A percentile compares a stretch with the other conserved stretches of the same genome.
Evolutionary conservation across 2,329 filamentous ascomycete genomes (phyloP).

Genomic region (Penicillium digitatum): DNA sequence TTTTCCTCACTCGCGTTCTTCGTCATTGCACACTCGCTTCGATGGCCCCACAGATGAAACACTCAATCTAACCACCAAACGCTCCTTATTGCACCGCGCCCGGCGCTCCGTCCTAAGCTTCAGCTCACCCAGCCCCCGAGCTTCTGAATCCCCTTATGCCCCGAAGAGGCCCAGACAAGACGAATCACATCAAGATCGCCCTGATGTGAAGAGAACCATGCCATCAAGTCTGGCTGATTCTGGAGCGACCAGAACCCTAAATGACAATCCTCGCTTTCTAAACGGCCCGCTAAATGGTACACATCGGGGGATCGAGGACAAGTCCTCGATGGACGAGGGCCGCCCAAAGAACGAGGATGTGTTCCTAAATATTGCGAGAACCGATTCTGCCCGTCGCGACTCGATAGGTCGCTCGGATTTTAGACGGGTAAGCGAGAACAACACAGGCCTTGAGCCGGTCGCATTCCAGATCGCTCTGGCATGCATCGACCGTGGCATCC

Average conservation of each 20-base stretch:
- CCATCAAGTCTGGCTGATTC: slow-evolving; percentile 32
- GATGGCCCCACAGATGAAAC: slow-evolving; percentile 46
- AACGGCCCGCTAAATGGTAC: slow-evolving; percentile 16
- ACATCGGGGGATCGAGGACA: slow-evolving; percentile 29
- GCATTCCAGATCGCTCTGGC: slow-evolving; percentile 5
- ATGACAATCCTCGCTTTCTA: slow-evolving; percentile 24
- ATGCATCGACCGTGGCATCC: background rate
- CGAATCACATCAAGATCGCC: slow-evolving; percentile 20
- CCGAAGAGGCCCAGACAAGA: slow-evolving; percentile 26
- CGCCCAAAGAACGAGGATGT: slow-evolving; percentile 43
- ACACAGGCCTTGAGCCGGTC: background rate
- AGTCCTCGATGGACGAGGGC: slow-evolving; percentile 36
- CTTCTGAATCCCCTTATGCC: slow-evolving; percentile 27
- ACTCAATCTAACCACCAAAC: slow-evolving; percentile 40
- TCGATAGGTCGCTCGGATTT: slow-evolving; percentile 39
- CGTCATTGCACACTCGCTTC: slow-evolving; percentile 20
- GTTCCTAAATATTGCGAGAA: slow-evolving; percentile 47
- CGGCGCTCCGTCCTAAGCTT: slow-evolving; percentile 31
- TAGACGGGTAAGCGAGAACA: slow-evolving; percentile 34
- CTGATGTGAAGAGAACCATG: slow-evolving; percentile 34
- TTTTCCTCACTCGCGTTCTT: slow-evolving; percentile 5
- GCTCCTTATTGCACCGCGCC: slow-evolving; percentile 34
- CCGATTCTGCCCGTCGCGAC: slow-evolving; percentile 38
- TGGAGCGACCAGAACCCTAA: slow-evolving; percentile 26
- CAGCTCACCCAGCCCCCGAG: slow-evolving; percentile 20